Conservation (phyloP, 495 filamentous ascomycete species). For the Hypoxylon lienhwacheense region DNA sequence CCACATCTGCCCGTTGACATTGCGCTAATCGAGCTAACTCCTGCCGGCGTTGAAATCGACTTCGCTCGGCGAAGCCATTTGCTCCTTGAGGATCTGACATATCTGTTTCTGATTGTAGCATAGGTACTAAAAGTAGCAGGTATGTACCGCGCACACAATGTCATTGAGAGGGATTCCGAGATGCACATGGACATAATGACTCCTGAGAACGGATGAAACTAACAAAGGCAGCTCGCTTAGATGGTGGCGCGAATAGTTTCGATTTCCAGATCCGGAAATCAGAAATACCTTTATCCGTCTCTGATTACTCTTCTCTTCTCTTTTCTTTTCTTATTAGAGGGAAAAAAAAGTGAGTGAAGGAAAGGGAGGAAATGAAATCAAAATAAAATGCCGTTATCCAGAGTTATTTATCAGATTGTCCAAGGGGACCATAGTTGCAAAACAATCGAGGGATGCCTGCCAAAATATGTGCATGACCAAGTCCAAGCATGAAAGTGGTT, state of each 20-base stretch:
- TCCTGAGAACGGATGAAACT: slow-evolving; percentile 2
- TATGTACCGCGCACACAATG: slow-evolving; percentile 21
- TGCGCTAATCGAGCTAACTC: slow-evolving; percentile 23
- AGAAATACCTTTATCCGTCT: slow-evolving; percentile 13
- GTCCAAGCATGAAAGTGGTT: background rate
- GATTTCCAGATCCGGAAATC: slow-evolving; percentile 26
- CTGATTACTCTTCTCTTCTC: no score
- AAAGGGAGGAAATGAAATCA: background rate
- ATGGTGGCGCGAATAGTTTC: slow-evolving; percentile 1
- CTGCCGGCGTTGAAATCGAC: slow-evolving; percentile 17
- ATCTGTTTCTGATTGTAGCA: no score
- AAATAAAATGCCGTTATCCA: background rate
- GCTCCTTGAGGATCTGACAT: slow-evolving; percentile 13
- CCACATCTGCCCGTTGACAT: slow-evolving; percentile 13
- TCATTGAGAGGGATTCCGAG: slow-evolving; percentile 12
- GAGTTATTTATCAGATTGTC: background rate
- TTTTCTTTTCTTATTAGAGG: no score
- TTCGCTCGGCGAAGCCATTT: slow-evolving; percentile 19
- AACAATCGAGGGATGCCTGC: background rate
- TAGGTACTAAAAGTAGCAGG: no score
- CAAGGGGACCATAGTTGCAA: background rate
- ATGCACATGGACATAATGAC: background rate
- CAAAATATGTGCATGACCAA: background rate
- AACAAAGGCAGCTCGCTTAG: slow-evolving; percentile 12
- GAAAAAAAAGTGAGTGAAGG: background rate